These are phyloP conservation scores for Casaregolazyma suthepensis DNA, from an alignment of 1,139 yeast species.

Conservation along the genomic window DNA sequence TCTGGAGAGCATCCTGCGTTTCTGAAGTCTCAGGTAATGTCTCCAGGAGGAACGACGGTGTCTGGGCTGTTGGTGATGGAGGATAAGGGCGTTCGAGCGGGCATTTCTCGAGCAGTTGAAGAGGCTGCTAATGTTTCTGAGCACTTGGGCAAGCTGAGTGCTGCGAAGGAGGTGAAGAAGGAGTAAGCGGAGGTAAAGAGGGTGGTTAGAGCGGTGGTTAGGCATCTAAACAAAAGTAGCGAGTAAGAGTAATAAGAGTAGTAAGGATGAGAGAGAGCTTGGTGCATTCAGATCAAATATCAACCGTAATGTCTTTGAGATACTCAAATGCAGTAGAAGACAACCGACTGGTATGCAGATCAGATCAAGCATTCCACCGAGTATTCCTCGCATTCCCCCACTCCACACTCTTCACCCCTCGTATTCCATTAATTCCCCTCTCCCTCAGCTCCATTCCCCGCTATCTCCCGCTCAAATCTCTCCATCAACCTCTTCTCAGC, in stretches of 20 bases:
- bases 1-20: constrained; percentile 92
- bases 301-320: no score
- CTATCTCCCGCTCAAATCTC: background rate
- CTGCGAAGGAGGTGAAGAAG: background rate
- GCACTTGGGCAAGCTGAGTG: constrained; percentile 49
- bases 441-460: background rate
- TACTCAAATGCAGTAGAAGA: no score
- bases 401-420: background rate
- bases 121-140: constrained; percentile 86
- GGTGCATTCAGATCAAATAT: no score
- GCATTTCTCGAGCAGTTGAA: constrained; percentile 81
- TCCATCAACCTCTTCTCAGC: background rate
- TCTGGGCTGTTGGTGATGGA: constrained; percentile 93
- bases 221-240: background rate
- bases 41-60: constrained; percentile 98
- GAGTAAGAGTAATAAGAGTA: no score
- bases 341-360: no score
- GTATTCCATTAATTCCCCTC: no score
- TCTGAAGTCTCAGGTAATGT: constrained; percentile 81
- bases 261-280: no score
- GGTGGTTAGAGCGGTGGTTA: no score
- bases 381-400: no score
- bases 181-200: no score
- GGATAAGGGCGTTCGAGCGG: constrained; percentile 82
- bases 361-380: no score